phyloP scores from a whole-genome alignment of 371 early-diverging fungal genomes.

The Syncephalastrum sp. region DNA sequence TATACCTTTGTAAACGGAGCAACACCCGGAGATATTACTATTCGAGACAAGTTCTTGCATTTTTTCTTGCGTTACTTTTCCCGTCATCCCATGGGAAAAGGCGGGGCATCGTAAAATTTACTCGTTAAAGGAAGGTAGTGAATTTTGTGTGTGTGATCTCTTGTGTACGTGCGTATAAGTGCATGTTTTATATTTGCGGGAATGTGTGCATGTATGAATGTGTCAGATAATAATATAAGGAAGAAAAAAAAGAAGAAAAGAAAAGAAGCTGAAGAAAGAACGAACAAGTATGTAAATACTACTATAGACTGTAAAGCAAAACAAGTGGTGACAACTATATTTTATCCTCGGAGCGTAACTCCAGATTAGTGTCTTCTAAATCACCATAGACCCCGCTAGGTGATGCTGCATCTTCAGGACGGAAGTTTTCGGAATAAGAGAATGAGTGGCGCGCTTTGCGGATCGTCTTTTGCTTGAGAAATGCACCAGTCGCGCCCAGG shows the following conservation, averaged over 20 bases:
- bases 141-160: too few relatives aligned
- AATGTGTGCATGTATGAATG: too few relatives aligned
- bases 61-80: too few relatives aligned
- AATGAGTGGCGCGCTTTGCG: slow-evolving; percentile 49
- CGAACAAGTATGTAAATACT: slow-evolving; percentile 1
- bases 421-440: slow-evolving; percentile 80
- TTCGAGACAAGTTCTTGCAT: too few relatives aligned
- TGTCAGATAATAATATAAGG: slow-evolving; percentile 1
- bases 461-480: slow-evolving; percentile 53
- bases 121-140: too few relatives aligned
- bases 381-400: slow-evolving; percentile 30
- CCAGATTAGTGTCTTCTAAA: slow-evolving; percentile 28
- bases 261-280: neutral
- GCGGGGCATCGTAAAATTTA: too few relatives aligned
- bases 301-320: too few relatives aligned
- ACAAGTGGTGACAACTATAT: slow-evolving; percentile 8
- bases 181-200: too few relatives aligned
- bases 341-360: slow-evolving; percentile 24
- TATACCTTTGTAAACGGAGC: too few relatives aligned
- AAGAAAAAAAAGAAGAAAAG: neutral
- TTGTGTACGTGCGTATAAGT: too few relatives aligned
- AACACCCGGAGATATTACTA: too few relatives aligned
- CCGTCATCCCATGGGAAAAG: too few relatives aligned
- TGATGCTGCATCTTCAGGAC: slow-evolving; percentile 22
- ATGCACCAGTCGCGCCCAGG: slow-evolving; percentile 94